Evolutionary conservation across 192 early-diverging fungal species (phyloP), one percentile per base, ranked within the genome.

Genomic region (Coemansia sp.): DNA sequence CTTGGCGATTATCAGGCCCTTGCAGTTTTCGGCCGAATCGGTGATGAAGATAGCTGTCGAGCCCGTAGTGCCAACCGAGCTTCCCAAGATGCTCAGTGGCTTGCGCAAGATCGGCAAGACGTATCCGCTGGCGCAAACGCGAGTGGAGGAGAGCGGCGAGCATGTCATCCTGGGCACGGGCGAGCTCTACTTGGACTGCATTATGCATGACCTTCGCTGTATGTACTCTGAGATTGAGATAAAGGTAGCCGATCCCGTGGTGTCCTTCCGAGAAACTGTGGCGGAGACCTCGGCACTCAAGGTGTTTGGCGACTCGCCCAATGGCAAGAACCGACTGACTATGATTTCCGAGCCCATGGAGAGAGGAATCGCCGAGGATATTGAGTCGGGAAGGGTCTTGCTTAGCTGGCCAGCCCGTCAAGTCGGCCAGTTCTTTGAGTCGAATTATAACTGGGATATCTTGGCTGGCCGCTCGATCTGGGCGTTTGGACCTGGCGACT

Each of bases 301-400:
- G 68, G 97, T 95, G 73, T 97, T 93, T 88, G 98, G 95, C 7
- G 94, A 98, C 76, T 97, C 98, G 18, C 94, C 96, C n/a, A 99
- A 99, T 83, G 95, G 95, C 81, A 96, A 96, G 71, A 99, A 99
- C 89, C 93, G 97, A 62, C 70, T 99, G 47, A 97, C 96, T 2
- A 94, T 97, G 87, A 95, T 99, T 66, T 87, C 95, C 47, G 96
- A 98, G 73, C 97, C 97, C 16, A 68, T 99, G 66, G 97, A 98
- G 64, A 90, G 90, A 61, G 93, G 92, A 20, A 88, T 99, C 52
- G 94, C 93, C 5, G 91, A 94, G 71, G 98, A 97, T 69, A 98
- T 99, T 62, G 97, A 98, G 69, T 84, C 81, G 13, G 83, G 91
- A 49, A 85, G 82, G 58, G 88, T 99, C 31, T 85, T 80, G 64